Base-by-base conservation (phyloP, 2,329 filamentous ascomycete species). In the Botrytis byssoidea region DNA sequence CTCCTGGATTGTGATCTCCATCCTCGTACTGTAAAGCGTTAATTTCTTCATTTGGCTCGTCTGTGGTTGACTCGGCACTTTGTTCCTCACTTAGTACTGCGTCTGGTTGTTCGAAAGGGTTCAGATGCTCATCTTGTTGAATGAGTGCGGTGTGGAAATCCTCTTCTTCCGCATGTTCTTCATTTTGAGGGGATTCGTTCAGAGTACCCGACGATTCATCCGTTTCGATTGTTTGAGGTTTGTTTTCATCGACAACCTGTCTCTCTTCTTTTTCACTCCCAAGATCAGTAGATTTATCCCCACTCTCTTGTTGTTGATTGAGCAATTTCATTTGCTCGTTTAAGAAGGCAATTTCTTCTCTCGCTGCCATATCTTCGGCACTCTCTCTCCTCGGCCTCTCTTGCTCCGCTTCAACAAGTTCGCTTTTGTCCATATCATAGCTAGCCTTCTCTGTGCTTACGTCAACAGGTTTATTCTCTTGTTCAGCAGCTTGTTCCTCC, bases 401-500 rank as follows among this genome's bases (percentile, higher is more conserved):
- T 25, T 66, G 59, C 16, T 71, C 69, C 9, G 51, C 44, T 51
- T 61, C 9, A 29, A 37, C 10, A 32, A 20, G 12, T 32, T 69
- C 25, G 25, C 12, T 22, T 29, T 7, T n/a, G 10, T 29, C 9
- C 1, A 55, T 1, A 42, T 8, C 25, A 10, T 16, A 29, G 25
- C n/a, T 29, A 42, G 57, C 12, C 18, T 68, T n/a, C 18, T 14
- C 25, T 16, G 4, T 22, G 5, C 25, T 40, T 22, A 29, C 1
- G 1, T 40, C 65, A 12, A 14, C 35, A 22, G 35, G 25, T 20
- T 57, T 20, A 9, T 16, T 40, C 10, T 4, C 18, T 20, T 48
- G 35, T 14, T 65, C 60, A 4, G 25, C 55, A 16, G 51, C 32
- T 40, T 71, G 32, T 32, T 77, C 75, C n/a, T 42, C 73, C 40